Percentiles rank a stretch among this genome's conserved stretches.
These are phyloP conservation scores for Sodiomyces alkalinus DNA, from an alignment of 2,329 filamentous ascomycete genomes.

Conservation along the genomic window DNA sequence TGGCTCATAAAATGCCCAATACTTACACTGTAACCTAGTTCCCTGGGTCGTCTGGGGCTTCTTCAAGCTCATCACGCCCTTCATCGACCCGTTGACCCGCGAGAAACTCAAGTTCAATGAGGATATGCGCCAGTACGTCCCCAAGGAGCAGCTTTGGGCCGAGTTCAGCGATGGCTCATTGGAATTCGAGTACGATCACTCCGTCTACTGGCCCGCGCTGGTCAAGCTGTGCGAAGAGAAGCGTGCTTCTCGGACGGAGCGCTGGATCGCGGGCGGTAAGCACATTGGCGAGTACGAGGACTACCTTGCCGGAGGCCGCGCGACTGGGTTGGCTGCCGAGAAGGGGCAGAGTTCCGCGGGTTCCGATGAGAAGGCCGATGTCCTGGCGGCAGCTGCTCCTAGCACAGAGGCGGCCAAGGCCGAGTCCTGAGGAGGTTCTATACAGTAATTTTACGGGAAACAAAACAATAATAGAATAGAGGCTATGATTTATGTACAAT, in stretches of 20 bases:
- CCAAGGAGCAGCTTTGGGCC: slow-evolving; percentile 67
- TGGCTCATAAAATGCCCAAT: too few relatives aligned
- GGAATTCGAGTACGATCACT: slow-evolving; percentile 84
- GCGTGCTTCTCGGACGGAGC: slow-evolving; percentile 42
- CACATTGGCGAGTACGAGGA: slow-evolving; percentile 74
- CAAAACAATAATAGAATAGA: too few relatives aligned
- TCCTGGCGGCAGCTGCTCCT: not conserved
- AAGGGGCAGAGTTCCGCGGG: too few relatives aligned
- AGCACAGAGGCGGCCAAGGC: not conserved
- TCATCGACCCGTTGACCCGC: slow-evolving; percentile 87
- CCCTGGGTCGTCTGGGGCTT: slow-evolving; percentile 87
- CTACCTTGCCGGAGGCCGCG: slow-evolving; percentile 54
- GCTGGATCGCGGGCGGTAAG: slow-evolving; percentile 72
- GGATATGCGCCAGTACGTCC: slow-evolving; percentile 70
- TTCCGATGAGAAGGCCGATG: not conserved
- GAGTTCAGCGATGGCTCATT: slow-evolving; percentile 60
- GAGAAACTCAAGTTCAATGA: slow-evolving; percentile 98
- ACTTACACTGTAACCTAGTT: too few relatives aligned
- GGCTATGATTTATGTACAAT: not conserved
- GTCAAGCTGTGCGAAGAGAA: slow-evolving; percentile 53
- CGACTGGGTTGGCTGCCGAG: not conserved
- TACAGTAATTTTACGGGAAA: too few relatives aligned
- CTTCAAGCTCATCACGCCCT: slow-evolving; percentile 90
- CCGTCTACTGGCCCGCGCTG: slow-evolving; percentile 76
- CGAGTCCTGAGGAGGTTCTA: not conserved